Evolutionary conservation across 768 basidiomycete species (phyloP).

Genomic region (Boletellus sp.): DNA sequence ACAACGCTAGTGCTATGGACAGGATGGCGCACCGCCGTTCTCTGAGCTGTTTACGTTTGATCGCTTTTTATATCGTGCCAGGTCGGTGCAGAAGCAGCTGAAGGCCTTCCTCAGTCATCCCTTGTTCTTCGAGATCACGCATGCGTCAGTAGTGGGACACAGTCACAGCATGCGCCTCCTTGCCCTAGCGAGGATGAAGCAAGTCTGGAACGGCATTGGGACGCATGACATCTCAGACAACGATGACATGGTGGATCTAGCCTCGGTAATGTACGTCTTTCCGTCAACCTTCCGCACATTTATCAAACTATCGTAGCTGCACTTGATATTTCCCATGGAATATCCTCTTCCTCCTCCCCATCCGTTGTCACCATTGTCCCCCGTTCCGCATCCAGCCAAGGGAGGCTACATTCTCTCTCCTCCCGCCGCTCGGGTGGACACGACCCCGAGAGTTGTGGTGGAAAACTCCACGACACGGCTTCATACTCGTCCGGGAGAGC

Average conservation of each 20-base stretch:
- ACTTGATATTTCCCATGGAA: no score
- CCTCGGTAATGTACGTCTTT: slow-evolving; percentile 29
- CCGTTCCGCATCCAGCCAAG: neutral
- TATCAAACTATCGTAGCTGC: no score
- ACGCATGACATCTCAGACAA: neutral
- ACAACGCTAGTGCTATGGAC: neutral
- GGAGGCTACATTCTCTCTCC: no score
- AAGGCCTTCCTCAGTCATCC: slow-evolving; percentile 33
- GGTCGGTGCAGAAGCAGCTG: slow-evolving; percentile 36
- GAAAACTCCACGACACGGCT: slow-evolving; percentile 20
- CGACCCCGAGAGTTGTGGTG: neutral
- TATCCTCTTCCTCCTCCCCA: no score
- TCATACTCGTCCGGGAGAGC: slow-evolving; percentile 43
- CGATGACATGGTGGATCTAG: slow-evolving; percentile 13
- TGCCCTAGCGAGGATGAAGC: slow-evolving; percentile 27
- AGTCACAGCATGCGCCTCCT: neutral
- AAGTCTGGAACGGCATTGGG: neutral
- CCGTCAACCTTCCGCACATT: neutral
- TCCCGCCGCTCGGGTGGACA: neutral
- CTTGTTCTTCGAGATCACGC: no score
- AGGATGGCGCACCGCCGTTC: slow-evolving; percentile 36
- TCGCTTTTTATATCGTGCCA: slow-evolving; percentile 46
- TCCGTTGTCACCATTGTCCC: no score
- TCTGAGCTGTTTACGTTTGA: slow-evolving; percentile 39
- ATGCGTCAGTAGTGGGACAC: slow-evolving; percentile 10